phyloP scores from a whole-genome alignment of 225 moss, liverwort and hornwort genomes.

The Physcomitrium patens region DNA sequence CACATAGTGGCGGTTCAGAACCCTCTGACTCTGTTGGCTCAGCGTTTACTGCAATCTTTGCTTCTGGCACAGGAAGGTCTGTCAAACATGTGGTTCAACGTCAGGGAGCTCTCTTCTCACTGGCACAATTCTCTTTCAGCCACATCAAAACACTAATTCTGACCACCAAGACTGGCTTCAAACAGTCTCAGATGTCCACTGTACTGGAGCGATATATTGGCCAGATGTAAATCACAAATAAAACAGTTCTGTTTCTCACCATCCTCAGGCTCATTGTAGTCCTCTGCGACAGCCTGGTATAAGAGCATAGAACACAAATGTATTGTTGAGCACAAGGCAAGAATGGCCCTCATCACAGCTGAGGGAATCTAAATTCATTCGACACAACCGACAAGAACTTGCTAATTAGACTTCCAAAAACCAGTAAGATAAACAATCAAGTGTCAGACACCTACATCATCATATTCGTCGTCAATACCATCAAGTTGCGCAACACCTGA shows the following conservation, averaged over 20 bases:
- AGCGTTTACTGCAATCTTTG: slow-evolving; percentile 56
- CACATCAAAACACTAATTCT: not conserved
- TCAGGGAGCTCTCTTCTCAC: slow-evolving; percentile 3
- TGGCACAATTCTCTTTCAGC: not conserved
- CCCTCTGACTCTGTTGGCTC: slow-evolving; percentile 79
- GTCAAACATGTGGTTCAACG: slow-evolving; percentile 12
- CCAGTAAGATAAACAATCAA: not conserved
- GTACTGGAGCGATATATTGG: not conserved
- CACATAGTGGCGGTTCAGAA: slow-evolving; percentile 82
- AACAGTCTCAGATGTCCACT: not conserved
- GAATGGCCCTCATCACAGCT: not conserved
- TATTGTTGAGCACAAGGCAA: not conserved
- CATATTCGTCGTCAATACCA: slow-evolving; percentile 89
- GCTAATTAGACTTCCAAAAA: slow-evolving; percentile 6
- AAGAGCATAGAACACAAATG: slow-evolving; percentile 6
- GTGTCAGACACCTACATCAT: slow-evolving; percentile 58
- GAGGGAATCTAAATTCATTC: not conserved
- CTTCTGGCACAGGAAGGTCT: slow-evolving; percentile 64
- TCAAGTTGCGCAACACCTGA: slow-evolving; percentile 68
- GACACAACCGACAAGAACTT: not conserved
- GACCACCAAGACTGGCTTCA: not conserved
- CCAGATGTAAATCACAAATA: not conserved
- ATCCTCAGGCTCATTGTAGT: slow-evolving; percentile 97
- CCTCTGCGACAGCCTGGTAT: slow-evolving; percentile 81
- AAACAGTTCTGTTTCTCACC: slow-evolving; percentile 46